Evolutionary conservation across 225 moss, liverwort and hornwort species (phyloP), one percentile per base, ranked within the genome.

Genomic region (Climacium dendroides): DNA sequence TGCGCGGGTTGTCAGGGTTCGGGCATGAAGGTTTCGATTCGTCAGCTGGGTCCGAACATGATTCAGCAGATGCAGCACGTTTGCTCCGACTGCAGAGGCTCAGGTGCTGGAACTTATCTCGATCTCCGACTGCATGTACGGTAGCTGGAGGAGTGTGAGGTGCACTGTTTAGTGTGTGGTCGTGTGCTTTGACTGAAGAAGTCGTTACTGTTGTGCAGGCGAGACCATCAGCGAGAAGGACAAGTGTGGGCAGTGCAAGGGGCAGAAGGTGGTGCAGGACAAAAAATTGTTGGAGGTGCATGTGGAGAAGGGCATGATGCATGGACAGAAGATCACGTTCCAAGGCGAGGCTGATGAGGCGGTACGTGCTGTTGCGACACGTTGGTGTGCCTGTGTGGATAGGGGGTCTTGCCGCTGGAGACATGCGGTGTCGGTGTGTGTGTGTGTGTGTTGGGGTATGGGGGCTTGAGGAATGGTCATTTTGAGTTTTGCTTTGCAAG

Each of bases 1-100:
- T 98, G 98, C 86, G 91, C 94, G 17, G 96, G 96, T 28, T 98
- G 97, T 69, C 96, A 95, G 63, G 98, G 97, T 30, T 97, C 97
- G 13, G 97, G 98, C 35, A 95, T 95, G 97, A 98, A 98, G 85
- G 96, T 98, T 20, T 95, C 95, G 13, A 96, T 98, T 30, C 94
- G 97, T 0, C 97, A 98, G 82, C 90, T 98, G 23, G 98, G 98
- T 8, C 96, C 98, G 2, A 96, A 91, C 83, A 97, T 98, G 97
- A 96, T 98, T 72, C 96, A 97, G 80, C 98, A 97, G 92, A 97
- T 96, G 98, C 98, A 98, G 83, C 97, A 98, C 15, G 97, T 96
- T 4, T 98, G 98, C 79, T 83, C 97, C 2, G 97, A 98, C 81
- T 98, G 97, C 88, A 84, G 85, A 71, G 97, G 98, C 81, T 94